Conservation (phyloP, 2,329 filamentous ascomycete genomes). For the Claviceps spartinae region DNA sequence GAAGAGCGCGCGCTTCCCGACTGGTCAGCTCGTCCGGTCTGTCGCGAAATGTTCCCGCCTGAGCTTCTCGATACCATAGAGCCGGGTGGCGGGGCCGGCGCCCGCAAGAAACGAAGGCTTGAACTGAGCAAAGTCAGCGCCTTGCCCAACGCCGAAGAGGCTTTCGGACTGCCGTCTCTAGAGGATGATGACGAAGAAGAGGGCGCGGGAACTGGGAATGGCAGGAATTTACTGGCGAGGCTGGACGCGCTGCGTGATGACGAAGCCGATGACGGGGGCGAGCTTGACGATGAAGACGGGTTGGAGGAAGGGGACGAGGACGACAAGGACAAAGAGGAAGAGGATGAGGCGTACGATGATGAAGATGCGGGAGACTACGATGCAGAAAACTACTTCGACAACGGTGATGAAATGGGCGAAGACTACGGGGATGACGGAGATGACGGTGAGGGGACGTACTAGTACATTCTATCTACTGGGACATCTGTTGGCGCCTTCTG, state of each 20-base stretch:
- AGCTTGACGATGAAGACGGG: constrained; percentile 37
- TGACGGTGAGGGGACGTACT: constrained; percentile 32
- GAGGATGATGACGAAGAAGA: constrained; percentile 18
- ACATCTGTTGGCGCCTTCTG: background rate
- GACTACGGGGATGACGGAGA: constrained; percentile 36
- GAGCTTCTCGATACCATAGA: constrained; percentile 44
- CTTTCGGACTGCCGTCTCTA: constrained; percentile 26
- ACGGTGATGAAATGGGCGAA: constrained; percentile 39
- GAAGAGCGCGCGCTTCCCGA: constrained; percentile 41
- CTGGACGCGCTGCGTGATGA: constrained; percentile 35
- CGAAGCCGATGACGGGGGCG: constrained; percentile 33
- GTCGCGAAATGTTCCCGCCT: constrained; percentile 38
- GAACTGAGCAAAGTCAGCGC: constrained; percentile 33
- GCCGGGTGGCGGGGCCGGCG: constrained; percentile 23
- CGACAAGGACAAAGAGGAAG: constrained; percentile 29
- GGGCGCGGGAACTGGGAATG: constrained; percentile 14
- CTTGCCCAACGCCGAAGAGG: constrained; percentile 36
- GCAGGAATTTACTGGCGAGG: constrained; percentile 28
- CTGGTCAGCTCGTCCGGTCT: constrained; percentile 35
- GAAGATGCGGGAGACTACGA: constrained; percentile 49
- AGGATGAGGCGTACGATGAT: constrained; percentile 40
- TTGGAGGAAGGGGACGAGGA: constrained; percentile 33
- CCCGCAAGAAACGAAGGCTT: constrained; percentile 29
- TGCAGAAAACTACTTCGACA: constrained; percentile 47
- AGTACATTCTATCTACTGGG: constrained; percentile 3